Percentiles rank a stretch among this genome's conserved stretches.
Conservation (phyloP, 352 stramenopile species). For the Phytophthora sp. region DNA sequence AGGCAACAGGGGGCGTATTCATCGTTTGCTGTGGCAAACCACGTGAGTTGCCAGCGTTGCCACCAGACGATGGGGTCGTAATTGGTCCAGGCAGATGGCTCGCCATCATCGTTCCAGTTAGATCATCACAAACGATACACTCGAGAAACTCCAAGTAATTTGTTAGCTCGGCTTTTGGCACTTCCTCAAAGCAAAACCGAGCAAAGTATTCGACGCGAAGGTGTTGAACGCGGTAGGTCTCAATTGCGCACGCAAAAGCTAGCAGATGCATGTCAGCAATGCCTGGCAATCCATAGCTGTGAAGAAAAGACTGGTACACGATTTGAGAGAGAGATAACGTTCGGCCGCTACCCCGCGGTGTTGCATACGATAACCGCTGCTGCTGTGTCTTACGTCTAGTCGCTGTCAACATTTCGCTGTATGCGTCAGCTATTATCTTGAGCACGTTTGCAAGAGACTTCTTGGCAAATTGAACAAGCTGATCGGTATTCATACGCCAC, state of each 20-base stretch:
- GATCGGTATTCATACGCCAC: slow-evolving; percentile 84
- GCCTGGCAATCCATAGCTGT: slow-evolving; percentile 74
- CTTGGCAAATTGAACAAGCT: slow-evolving; percentile 80
- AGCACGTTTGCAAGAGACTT: slow-evolving; percentile 73
- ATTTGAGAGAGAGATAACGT: slow-evolving; percentile 69
- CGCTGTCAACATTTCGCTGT: slow-evolving; percentile 73
- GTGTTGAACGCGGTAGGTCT: slow-evolving; percentile 69
- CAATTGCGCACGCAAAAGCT: slow-evolving; percentile 72
- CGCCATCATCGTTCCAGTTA: slow-evolving; percentile 16
- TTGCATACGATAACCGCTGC: slow-evolving; percentile 22
- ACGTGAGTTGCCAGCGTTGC: slow-evolving; percentile 9
- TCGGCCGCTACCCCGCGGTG: slow-evolving; percentile 26
- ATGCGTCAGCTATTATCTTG: slow-evolving; percentile 74
- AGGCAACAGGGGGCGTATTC: slow-evolving; percentile 13
- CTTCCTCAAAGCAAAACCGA: slow-evolving; percentile 80
- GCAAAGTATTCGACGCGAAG: slow-evolving; percentile 80
- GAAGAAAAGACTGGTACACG: slow-evolving; percentile 84
- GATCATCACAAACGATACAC: slow-evolving; percentile 69
- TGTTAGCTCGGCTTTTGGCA: slow-evolving; percentile 47
- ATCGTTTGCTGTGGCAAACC: slow-evolving; percentile 6
- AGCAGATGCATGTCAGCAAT: slow-evolving; percentile 86
- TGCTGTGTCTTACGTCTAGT: slow-evolving; percentile 54
- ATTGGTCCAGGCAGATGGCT: slow-evolving; percentile 5
- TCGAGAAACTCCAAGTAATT: slow-evolving; percentile 84
- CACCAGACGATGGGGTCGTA: slow-evolving; percentile 2